Conservation (phyloP, 306 rosid species). For the Castanea mollissima region DNA sequence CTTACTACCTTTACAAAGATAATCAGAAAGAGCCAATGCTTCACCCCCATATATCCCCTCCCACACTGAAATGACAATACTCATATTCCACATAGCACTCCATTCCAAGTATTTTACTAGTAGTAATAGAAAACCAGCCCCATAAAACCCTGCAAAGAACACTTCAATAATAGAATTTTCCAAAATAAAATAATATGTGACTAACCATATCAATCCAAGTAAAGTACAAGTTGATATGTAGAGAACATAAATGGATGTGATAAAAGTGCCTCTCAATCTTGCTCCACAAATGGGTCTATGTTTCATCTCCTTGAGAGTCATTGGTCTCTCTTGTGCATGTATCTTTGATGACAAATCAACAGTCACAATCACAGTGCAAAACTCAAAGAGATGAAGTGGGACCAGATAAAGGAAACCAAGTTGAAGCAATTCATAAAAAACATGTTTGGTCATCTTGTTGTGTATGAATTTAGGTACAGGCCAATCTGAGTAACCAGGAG, state of each 20-base stretch:
- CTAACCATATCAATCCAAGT: constrained; percentile 25
- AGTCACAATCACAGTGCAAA: constrained; percentile 26
- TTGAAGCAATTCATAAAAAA: constrained; percentile 24
- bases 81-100: constrained; percentile 59
- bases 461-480: background rate
- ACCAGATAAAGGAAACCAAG: constrained; percentile 36
- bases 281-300: constrained; percentile 22
- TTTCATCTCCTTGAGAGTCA: constrained; percentile 40
- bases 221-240: constrained; percentile 24
- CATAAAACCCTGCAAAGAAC: constrained; percentile 15
- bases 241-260: constrained; percentile 33
- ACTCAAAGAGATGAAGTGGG: constrained; percentile 40
- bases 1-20: constrained; percentile 42
- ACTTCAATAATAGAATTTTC: background rate
- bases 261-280: constrained; percentile 33
- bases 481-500: background rate
- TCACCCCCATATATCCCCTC: constrained; percentile 43
- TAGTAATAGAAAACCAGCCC: constrained; percentile 20
- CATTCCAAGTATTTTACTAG: constrained; percentile 44
- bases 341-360: constrained; percentile 39
- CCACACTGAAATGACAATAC: constrained; percentile 49
- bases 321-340: constrained; percentile 16
- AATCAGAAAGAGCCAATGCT: constrained; percentile 40
- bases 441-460: constrained; percentile 10
- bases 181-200: background rate